Evolutionary conservation across 768 basidiomycete genomes (phyloP).

Genomic region (Amanita inopinata): DNA sequence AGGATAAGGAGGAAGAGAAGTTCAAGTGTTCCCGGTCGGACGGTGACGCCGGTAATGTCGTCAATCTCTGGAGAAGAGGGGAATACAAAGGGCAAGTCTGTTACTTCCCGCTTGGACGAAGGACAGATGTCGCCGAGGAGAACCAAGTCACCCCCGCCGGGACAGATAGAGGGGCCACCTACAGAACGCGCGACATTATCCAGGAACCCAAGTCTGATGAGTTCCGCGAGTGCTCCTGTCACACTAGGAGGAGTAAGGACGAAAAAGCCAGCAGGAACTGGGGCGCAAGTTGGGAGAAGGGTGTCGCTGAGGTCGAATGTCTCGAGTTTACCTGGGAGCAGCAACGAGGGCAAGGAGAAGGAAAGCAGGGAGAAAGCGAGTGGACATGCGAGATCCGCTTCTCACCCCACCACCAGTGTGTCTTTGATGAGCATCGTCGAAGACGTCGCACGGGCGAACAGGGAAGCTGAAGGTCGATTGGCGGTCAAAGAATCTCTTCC

Average conservation of each 20-base stretch:
- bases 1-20: conserved; percentile 14
- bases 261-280: conserved; percentile 14
- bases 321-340: too few relatives aligned
- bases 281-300: conserved; percentile 13
- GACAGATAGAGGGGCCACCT: not conserved
- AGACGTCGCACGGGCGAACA: conserved; percentile 33
- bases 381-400: conserved; percentile 1
- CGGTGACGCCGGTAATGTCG: conserved; percentile 8
- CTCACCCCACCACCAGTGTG: conserved; percentile 10
- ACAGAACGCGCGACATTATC: conserved; percentile 15
- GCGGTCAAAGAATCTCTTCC: conserved; percentile 7
- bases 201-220: conserved; percentile 22
- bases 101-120: not conserved
- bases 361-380: not conserved
- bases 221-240: conserved; percentile 22
- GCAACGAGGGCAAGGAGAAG: not conserved
- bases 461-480: conserved; percentile 16
- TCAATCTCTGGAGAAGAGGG: not conserved
- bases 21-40: conserved; percentile 4
- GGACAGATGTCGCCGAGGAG: too few relatives aligned
- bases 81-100: too few relatives aligned
- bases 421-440: conserved; percentile 57
- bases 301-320: conserved; percentile 13
- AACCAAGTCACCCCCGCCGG: too few relatives aligned
- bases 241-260: conserved; percentile 7